phyloP scores from a whole-genome alignment of 768 basidiomycete species.

The Boletus barrowsii region DNA sequence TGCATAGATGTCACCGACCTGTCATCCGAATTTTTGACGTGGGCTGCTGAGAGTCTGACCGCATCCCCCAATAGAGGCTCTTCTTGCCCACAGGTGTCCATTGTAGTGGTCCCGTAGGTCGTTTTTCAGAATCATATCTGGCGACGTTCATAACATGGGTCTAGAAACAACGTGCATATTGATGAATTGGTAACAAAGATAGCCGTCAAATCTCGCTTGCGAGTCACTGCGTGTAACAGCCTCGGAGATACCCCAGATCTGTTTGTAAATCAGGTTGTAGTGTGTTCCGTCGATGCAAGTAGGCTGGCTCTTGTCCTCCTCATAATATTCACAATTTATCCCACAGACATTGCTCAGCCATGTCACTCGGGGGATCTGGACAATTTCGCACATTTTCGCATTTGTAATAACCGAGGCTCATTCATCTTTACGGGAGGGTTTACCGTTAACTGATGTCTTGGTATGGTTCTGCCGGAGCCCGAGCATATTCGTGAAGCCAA shows the following conservation, averaged over 20 bases:
- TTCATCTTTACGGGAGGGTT: constrained; percentile 34
- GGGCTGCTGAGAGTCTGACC: constrained; percentile 7
- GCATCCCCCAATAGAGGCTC: neutral
- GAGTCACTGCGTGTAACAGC: constrained; percentile 11
- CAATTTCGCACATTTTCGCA: constrained; percentile 43
- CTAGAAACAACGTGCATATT: constrained; percentile 11
- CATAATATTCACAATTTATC: constrained; percentile 2
- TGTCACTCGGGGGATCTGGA: constrained; percentile 35
- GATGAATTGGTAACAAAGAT: constrained; percentile 17
- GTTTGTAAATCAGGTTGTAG: constrained; percentile 33
- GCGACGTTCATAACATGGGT: neutral
- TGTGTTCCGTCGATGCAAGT: constrained; percentile 42
- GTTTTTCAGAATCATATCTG: neutral
- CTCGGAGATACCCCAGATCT: constrained; percentile 15
- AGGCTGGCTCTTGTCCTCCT: constrained; percentile 3
- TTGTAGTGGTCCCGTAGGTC: constrained; percentile 21
- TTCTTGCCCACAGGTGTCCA: constrained; percentile 10
- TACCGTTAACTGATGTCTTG: constrained; percentile 44
- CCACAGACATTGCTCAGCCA: constrained; percentile 41
- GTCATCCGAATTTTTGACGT: constrained; percentile 18
- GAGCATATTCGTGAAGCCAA: constrained; percentile 37
- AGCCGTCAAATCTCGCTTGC: constrained; percentile 15
- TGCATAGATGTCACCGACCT: constrained; percentile 17
- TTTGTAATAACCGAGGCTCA: constrained; percentile 46
- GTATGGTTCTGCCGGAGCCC: constrained; percentile 42